Conservation (phyloP, 2,329 filamentous ascomycete genomes). For the Ascosphaera aggregata region DNA sequence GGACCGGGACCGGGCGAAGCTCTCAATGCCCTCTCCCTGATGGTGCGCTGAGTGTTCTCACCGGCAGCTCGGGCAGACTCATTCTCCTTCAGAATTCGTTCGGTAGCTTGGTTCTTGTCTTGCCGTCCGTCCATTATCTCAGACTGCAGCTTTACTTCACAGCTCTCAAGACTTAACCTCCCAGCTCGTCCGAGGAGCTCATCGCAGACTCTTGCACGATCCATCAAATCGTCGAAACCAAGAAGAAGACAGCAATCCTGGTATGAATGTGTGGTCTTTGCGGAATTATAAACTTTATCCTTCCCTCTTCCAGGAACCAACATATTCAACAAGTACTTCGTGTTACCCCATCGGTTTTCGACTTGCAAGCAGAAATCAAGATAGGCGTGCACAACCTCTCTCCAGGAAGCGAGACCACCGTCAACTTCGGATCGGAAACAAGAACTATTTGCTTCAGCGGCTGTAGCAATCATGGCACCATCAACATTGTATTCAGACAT, state of each 20-base stretch:
- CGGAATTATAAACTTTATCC: conserved; percentile 33
- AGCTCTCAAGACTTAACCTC: conserved; percentile 3
- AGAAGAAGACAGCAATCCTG: conserved; percentile 41
- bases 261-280: conserved; percentile 49
- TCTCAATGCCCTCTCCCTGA: conserved; percentile 8
- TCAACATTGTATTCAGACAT: conserved; percentile 65
- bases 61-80: conserved; percentile 15
- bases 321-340: conserved; percentile 71
- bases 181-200: conserved; percentile 24
- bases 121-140: conserved; percentile 3
- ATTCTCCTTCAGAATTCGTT: conserved; percentile 14
- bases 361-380: conserved; percentile 48
- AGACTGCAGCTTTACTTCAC: conserved; percentile 8
- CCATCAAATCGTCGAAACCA: conserved; percentile 37
- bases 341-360: conserved; percentile 77
- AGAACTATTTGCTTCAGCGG: conserved; percentile 76
- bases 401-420: conserved; percentile 52
- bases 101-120: conserved; percentile 10
- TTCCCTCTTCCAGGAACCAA: conserved; percentile 52
- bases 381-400: conserved; percentile 54
- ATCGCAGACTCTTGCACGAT: conserved; percentile 43
- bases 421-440: conserved; percentile 50
- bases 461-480: conserved; percentile 90
- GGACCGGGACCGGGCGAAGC: conserved; percentile 4
- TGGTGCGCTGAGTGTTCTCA: conserved; percentile 3